A percentile compares a stretch with the other conserved stretches of the same genome.
Evolutionary conservation across 768 basidiomycete species (phyloP).

Genomic region (Naematelia encephala): DNA sequence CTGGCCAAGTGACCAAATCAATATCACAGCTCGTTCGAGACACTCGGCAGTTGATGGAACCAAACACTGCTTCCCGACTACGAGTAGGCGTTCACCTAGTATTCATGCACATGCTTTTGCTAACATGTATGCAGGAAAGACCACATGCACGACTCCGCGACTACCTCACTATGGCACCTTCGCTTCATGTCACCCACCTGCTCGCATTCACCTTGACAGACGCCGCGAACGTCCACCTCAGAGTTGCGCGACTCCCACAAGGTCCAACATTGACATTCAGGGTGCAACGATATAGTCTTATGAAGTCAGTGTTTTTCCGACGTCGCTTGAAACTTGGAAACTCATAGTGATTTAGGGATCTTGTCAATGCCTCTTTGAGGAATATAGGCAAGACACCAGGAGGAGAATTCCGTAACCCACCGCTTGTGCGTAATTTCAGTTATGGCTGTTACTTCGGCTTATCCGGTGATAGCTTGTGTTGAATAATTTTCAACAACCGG

Average conservation of each 20-base stretch:
- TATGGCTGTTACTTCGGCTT: neutral
- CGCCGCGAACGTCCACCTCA: slow-evolving; percentile 60
- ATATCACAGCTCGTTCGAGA: slow-evolving; percentile 86
- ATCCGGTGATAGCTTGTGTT: slow-evolving; percentile 69
- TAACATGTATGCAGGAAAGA: slow-evolving; percentile 68
- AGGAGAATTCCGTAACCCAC: slow-evolving; percentile 72
- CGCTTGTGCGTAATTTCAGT: slow-evolving; percentile 61
- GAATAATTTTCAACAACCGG: slow-evolving; percentile 59
- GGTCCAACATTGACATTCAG: slow-evolving; percentile 94
- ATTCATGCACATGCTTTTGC: too few relatives aligned
- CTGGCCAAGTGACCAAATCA: slow-evolving; percentile 85
- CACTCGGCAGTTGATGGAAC: slow-evolving; percentile 93
- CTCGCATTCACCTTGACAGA: slow-evolving; percentile 86
- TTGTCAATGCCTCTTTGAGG: slow-evolving; percentile 45
- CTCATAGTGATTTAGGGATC: slow-evolving; percentile 34
- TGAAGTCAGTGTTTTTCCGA: slow-evolving; percentile 57
- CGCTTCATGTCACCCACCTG: slow-evolving; percentile 84
- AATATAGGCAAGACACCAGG: slow-evolving; percentile 50
- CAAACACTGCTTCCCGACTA: slow-evolving; percentile 91
- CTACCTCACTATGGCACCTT: slow-evolving; percentile 85
- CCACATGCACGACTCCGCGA: slow-evolving; percentile 71
- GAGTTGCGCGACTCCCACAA: slow-evolving; percentile 78
- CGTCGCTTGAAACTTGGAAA: neutral
- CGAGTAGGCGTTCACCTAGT: too few relatives aligned
- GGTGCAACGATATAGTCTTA: slow-evolving; percentile 84